Evolutionary conservation across 2,329 filamentous ascomycete species (phyloP).

Genomic region (Aspergillus brasiliensis): DNA sequence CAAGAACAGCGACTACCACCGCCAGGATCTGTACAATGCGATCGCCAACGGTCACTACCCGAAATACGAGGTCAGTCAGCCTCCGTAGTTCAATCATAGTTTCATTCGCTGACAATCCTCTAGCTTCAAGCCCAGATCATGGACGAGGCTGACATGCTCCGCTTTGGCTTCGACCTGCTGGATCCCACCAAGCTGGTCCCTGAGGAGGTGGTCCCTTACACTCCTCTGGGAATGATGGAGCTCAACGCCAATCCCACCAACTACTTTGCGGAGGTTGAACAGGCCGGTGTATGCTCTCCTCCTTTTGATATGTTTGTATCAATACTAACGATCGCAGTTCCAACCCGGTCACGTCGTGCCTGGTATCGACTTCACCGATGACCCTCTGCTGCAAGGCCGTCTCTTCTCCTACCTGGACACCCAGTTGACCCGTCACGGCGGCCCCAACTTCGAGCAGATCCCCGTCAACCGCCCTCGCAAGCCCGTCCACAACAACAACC

Average conservation of each 20-base stretch:
- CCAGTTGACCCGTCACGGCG: slow-evolving; percentile 69
- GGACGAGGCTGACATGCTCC: slow-evolving; percentile 64
- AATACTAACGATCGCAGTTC: slow-evolving; percentile 55
- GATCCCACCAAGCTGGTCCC: slow-evolving; percentile 76
- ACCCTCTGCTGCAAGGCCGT: slow-evolving; percentile 72
- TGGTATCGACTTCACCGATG: slow-evolving; percentile 72
- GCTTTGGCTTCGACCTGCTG: slow-evolving; percentile 70
- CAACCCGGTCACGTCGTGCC: slow-evolving; percentile 74
- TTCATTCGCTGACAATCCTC: neutral
- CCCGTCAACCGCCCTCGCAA: slow-evolving; percentile 70
- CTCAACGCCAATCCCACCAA: slow-evolving; percentile 71
- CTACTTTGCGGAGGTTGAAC: slow-evolving; percentile 77
- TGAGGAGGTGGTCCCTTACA: slow-evolving; percentile 69
- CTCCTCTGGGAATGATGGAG: slow-evolving; percentile 67
- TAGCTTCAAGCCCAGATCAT: slow-evolving; percentile 67
- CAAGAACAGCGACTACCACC: slow-evolving; percentile 70
- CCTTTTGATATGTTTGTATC: too few species aligned
- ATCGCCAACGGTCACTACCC: slow-evolving; percentile 68
- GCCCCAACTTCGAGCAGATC: slow-evolving; percentile 74
- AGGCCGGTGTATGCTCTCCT: slow-evolving; percentile 58
- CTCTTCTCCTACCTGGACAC: slow-evolving; percentile 77
- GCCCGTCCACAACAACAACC: slow-evolving; percentile 72
- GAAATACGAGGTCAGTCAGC: slow-evolving; percentile 61
- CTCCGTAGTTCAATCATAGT: neutral
- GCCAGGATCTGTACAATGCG: slow-evolving; percentile 69